Conservation (phyloP, 1,284 basidiomycete species). For the Fomitiporia mediterranea region DNA sequence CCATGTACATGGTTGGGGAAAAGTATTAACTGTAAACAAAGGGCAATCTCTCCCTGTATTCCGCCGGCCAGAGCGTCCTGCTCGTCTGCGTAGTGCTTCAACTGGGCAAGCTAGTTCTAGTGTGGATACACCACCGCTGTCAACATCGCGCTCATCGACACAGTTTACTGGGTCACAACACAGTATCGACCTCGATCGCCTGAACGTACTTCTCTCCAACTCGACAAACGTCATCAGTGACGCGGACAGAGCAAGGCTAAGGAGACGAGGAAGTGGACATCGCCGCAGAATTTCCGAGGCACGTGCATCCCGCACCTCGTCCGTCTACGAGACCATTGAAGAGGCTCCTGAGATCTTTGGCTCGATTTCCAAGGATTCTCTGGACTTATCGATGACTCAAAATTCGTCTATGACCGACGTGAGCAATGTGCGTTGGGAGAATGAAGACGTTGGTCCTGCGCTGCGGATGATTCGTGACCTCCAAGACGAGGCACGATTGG, state of each 20-base stretch:
- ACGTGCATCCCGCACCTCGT: slow-evolving; percentile 58
- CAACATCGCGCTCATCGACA: slow-evolving; percentile 56
- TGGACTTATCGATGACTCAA: slow-evolving; percentile 28
- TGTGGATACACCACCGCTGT: slow-evolving; percentile 65
- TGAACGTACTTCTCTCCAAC: slow-evolving; percentile 54
- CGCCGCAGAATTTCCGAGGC: slow-evolving; percentile 62
- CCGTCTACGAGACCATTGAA: slow-evolving; percentile 76
- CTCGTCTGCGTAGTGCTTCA: slow-evolving; percentile 63
- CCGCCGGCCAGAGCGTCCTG: slow-evolving; percentile 45
- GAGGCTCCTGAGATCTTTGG: slow-evolving; percentile 42
- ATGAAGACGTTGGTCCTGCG: slow-evolving; percentile 55
- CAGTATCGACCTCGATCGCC: slow-evolving; percentile 64
- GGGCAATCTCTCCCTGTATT: slow-evolving; percentile 40
- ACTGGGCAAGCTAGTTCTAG: slow-evolving; percentile 57
- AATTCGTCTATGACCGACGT: slow-evolving; percentile 53
- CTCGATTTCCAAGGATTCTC: slow-evolving; percentile 25
- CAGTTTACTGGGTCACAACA: slow-evolving; percentile 67
- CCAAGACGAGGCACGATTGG: slow-evolving; percentile 60
- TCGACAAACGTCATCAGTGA: slow-evolving; percentile 37
- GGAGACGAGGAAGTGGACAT: slow-evolving; percentile 60
- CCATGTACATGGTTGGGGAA: slow-evolving; percentile 23
- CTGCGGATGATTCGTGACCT: slow-evolving; percentile 66
- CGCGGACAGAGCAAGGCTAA: slow-evolving; percentile 32
- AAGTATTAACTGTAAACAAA: slow-evolving; percentile 34
- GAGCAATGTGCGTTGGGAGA: slow-evolving; percentile 53